Base-by-base conservation (phyloP, 78 protist genomes). In the Pelomyxa schiedti region DNA sequence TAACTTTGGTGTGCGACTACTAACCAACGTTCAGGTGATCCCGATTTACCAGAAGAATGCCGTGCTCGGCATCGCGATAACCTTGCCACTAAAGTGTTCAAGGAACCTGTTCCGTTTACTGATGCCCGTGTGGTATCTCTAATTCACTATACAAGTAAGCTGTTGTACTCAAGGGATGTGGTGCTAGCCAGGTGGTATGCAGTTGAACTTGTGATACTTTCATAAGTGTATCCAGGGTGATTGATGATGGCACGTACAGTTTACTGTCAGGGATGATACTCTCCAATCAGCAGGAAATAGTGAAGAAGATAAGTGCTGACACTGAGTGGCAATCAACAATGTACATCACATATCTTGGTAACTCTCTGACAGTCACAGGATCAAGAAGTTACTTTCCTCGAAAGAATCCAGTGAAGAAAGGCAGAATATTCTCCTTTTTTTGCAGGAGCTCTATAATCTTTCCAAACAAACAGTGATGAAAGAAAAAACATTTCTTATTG, bases 141-240 rank as follows among this genome's bases (percentile, higher is more conserved):
- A 6, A 89, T 92, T 67, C 95, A 92, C 80, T 90, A 89, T 63
- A 89, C 88, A 30, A 89, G 86, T 79, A 82, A 84, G 58, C 76
- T 92, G 58, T 80, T 76, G 42, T 92, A 86, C 84, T 74, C 89
- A 37, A 89, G 86, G 75, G 94, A 90, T 70, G 88, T 83, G 32
- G 88, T 90, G 7, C 58, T 91, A n/a, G n/a, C n/a, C n/a, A n/a
- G n/a, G n/a, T n/a, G n/a, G n/a, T n/a, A n/a, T n/a, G n/a, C n/a
- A n/a, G n/a, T n/a, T n/a, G n/a, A n/a, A n/a, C n/a, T n/a, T n/a
- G n/a, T n/a, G n/a, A n/a, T n/a, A n/a, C n/a, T n/a, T n/a, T n/a
- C n/a, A n/a, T n/a, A n/a, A n/a, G n/a, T n/a, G n/a, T n/a, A 42
- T 88, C 95, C 29, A 68, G 94, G 69, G 42, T 77, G n/a, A 79